These are phyloP conservation scores for Coemansia sp. DNA, from an alignment of 192 early-diverging fungal genomes.

Conservation along the genomic window DNA sequence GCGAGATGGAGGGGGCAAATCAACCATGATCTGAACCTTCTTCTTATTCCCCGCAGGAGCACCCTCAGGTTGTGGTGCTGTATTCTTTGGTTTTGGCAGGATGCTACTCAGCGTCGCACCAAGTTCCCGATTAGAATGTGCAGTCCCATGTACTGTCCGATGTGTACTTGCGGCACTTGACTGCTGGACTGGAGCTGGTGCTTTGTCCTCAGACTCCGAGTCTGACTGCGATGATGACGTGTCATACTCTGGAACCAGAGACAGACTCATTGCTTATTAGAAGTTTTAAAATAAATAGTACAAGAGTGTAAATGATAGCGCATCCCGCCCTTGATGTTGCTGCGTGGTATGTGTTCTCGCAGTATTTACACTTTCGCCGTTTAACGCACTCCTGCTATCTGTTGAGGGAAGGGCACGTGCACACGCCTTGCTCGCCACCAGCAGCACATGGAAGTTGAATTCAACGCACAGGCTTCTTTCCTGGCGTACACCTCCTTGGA, in stretches of 20 bases:
- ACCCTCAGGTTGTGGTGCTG: neutral
- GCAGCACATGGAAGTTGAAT: too few species aligned
- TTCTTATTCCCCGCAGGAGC: neutral
- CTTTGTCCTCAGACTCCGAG: constrained; percentile 13
- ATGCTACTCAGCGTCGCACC: constrained; percentile 34
- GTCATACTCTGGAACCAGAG: constrained; percentile 39
- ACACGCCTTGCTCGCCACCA: too few species aligned
- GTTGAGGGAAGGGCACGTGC: too few species aligned
- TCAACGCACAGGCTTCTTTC: too few species aligned
- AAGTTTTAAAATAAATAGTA: neutral
- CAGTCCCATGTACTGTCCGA: neutral
- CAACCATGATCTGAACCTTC: constrained; percentile 29
- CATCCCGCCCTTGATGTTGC: too few species aligned
- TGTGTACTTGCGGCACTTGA: neutral
- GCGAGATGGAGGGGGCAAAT: constrained; percentile 10
- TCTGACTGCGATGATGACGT: constrained; percentile 29
- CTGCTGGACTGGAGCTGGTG: neutral
- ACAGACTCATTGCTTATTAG: constrained; percentile 19
- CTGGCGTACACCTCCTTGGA: too few species aligned
- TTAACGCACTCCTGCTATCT: too few species aligned
- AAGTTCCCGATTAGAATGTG: constrained; percentile 1
- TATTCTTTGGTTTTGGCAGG: constrained; percentile 29
- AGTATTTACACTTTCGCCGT: too few species aligned
- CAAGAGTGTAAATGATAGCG: too few species aligned
- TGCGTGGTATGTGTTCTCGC: too few species aligned